Percentiles rank a stretch among this genome's conserved stretches.
Evolutionary conservation across 2,329 filamentous ascomycete species (phyloP).

Genomic region (Mollisia scopiformis): DNA sequence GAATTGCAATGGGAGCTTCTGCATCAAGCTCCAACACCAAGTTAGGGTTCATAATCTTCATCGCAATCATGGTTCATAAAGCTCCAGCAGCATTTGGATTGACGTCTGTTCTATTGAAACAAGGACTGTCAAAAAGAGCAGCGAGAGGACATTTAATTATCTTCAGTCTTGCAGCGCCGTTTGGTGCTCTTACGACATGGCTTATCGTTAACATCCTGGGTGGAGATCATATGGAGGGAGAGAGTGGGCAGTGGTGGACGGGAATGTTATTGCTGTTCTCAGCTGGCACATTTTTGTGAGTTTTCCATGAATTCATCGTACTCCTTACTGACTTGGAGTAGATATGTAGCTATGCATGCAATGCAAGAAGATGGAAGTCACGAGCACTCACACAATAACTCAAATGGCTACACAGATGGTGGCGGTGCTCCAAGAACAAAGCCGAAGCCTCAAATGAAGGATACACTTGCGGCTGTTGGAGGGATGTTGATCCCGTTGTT

Average conservation of each 20-base stretch:
- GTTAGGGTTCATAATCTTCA: constrained; percentile 87
- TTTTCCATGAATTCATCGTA: constrained; percentile 24
- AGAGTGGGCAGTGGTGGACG: constrained; percentile 77
- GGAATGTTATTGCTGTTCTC: constrained; percentile 94
- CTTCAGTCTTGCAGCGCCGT: constrained; percentile 88
- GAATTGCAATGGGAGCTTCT: constrained; percentile 93
- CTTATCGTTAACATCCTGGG: constrained; percentile 75
- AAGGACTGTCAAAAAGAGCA: constrained; percentile 85
- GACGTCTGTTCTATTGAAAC: constrained; percentile 86
- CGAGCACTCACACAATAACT: constrained; percentile 44
- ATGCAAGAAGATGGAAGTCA: constrained; percentile 77
- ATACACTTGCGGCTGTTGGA: constrained; percentile 68
- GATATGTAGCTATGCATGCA: constrained; percentile 97
- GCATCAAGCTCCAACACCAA: constrained; percentile 73
- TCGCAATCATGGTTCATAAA: constrained; percentile 98
- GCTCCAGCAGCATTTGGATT: constrained; percentile 94
- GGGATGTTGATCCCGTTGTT: constrained; percentile 1
- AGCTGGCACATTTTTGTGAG: constrained; percentile 92
- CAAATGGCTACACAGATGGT: constrained; percentile 58
- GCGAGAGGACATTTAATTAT: constrained; percentile 84
- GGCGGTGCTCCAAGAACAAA: constrained; percentile 51
- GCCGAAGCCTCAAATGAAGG: constrained; percentile 62
- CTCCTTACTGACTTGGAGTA: constrained; percentile 40
- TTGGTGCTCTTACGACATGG: constrained; percentile 84
- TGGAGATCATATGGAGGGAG: constrained; percentile 55